These are phyloP conservation scores for Senna siamea DNA, from an alignment of 306 rosid species.

Conservation along the genomic window DNA sequence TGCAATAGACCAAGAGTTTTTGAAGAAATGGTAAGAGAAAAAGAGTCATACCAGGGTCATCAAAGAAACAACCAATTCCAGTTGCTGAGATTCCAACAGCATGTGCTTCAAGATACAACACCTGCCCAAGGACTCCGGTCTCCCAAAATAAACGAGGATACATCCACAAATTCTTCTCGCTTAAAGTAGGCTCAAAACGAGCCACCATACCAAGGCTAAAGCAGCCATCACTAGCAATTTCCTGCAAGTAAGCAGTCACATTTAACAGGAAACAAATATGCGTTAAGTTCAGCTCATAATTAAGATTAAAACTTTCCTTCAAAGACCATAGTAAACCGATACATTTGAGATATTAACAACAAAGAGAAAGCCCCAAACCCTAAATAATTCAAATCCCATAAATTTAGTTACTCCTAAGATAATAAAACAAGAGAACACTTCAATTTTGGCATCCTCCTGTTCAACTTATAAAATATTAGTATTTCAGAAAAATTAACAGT, in stretches of 20 bases:
- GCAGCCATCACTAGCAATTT: slow-evolving; percentile 92
- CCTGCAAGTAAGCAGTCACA: slow-evolving; percentile 52
- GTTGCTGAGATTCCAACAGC: slow-evolving; percentile 92
- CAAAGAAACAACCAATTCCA: slow-evolving; percentile 98
- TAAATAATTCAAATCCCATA: slow-evolving; percentile 1
- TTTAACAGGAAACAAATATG: slow-evolving; percentile 26
- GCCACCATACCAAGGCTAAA: slow-evolving; percentile 98
- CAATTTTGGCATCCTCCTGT: background rate
- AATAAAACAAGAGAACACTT: slow-evolving; percentile 28
- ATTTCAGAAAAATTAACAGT: slow-evolving; percentile 10
- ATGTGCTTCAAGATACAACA: slow-evolving; percentile 92
- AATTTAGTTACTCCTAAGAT: background rate
- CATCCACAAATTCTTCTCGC: slow-evolving; percentile 68
- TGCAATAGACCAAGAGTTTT: slow-evolving; percentile 33
- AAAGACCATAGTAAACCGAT: background rate
- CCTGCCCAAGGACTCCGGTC: slow-evolving; percentile 97
- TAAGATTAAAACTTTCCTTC: slow-evolving; percentile 10
- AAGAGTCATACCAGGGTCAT: slow-evolving; percentile 73
- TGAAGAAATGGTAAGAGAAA: slow-evolving; percentile 19
- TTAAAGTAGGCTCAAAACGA: slow-evolving; percentile 65
- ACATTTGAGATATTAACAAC: background rate
- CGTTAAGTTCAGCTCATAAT: slow-evolving; percentile 4
- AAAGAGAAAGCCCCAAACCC: background rate
- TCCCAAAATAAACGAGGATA: slow-evolving; percentile 99
- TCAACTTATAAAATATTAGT: slow-evolving; percentile 5